Evolutionary conservation across 768 basidiomycete species (phyloP).

Genomic region (Amanita pallidorosea): DNA sequence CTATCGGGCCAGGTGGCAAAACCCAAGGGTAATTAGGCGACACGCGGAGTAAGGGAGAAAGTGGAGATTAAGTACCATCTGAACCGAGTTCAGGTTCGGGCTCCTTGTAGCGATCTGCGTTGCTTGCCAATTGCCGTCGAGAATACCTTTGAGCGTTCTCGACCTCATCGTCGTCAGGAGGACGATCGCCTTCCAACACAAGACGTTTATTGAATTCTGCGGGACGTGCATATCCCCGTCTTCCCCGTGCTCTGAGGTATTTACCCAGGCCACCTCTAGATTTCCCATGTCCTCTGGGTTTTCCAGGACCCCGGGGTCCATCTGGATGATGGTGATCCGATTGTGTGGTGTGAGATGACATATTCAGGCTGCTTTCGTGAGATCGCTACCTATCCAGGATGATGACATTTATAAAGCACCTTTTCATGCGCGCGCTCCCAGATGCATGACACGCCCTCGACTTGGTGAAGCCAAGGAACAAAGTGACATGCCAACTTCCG

Average conservation of each 20-base stretch:
- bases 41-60: background rate
- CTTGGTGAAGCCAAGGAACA: too few relatives aligned
- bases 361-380: background rate
- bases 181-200: conserved; percentile 47
- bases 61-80: conserved; percentile 38
- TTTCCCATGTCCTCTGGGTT: conserved; percentile 34
- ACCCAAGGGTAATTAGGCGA: background rate
- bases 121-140: conserved; percentile 50
- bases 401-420: background rate
- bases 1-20: conserved; percentile 19
- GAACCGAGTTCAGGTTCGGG: conserved; percentile 59
- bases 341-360: background rate
- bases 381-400: background rate
- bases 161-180: conserved; percentile 27
- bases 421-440: background rate
- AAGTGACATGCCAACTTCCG: background rate
- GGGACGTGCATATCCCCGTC: conserved; percentile 47
- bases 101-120: conserved; percentile 68
- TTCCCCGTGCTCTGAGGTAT: conserved; percentile 60
- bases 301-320: background rate
- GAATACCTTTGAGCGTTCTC: conserved; percentile 40
- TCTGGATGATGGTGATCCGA: background rate
- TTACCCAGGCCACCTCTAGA: conserved; percentile 66
- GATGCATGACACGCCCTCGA: too few relatives aligned
- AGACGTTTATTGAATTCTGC: conserved; percentile 57